Evolutionary conservation across 768 basidiomycete species (phyloP).

Genomic region (Auriscalpium vulgare): DNA sequence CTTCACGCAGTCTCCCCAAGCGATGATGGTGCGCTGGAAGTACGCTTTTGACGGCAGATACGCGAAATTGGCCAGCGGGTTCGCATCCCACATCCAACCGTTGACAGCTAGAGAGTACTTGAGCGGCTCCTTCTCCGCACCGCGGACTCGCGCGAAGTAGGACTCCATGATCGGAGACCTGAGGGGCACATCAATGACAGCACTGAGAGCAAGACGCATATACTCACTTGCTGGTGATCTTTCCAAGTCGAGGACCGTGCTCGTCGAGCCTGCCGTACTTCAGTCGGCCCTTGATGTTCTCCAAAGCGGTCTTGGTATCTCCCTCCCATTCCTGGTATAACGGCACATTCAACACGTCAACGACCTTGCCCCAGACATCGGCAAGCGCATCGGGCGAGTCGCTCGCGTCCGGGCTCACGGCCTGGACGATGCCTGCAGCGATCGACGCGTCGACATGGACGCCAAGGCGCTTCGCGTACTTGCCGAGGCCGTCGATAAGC

Average conservation of each 20-base stretch:
- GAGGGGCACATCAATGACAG: conserved; percentile 3
- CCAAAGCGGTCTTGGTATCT: conserved; percentile 68
- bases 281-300: conserved; percentile 66
- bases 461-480: conserved; percentile 59
- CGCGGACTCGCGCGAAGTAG: conserved; percentile 82
- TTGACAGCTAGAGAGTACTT: conserved; percentile 90
- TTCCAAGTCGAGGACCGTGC: conserved; percentile 77
- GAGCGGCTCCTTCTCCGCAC: conserved; percentile 37
- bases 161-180: conserved; percentile 83
- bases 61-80: conserved; percentile 93
- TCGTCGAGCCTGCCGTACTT: conserved; percentile 76
- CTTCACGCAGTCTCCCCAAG: conserved; percentile 98
- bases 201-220: not conserved
- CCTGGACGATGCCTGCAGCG: conserved; percentile 70
- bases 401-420: conserved; percentile 39
- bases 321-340: conserved; percentile 84
- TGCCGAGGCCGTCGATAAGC: conserved; percentile 45
- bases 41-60: conserved; percentile 89
- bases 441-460: conserved; percentile 51
- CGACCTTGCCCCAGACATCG: conserved; percentile 66
- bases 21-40: conserved; percentile 91
- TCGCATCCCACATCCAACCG: conserved; percentile 98
- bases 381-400: conserved; percentile 38
- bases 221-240: conserved; percentile 67
- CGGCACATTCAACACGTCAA: conserved; percentile 84